Conservation (phyloP, 495 filamentous ascomycete genomes). For the Cryomyces antarcticus region DNA sequence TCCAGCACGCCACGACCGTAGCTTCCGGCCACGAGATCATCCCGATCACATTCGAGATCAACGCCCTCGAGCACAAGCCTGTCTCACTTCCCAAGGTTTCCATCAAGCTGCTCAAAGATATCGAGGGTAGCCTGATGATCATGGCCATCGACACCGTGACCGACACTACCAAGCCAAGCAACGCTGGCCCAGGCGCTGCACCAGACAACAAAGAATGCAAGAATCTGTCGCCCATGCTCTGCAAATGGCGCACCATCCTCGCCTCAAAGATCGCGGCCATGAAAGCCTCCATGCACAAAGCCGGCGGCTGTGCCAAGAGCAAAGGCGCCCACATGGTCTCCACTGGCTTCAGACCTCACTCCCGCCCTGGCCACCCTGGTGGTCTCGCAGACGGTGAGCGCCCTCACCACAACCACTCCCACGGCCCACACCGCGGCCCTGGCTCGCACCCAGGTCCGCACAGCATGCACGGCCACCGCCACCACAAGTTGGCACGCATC, state of each 20-base stretch:
- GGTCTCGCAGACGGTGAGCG: slow-evolving; percentile 1
- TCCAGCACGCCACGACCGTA: no score
- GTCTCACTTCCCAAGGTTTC: neutral
- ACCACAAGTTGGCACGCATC: slow-evolving; percentile 2
- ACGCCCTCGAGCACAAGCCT: neutral
- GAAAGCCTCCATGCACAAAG: neutral
- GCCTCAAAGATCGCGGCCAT: neutral
- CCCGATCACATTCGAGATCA: neutral
- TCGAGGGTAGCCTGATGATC: neutral
- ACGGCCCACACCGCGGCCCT: slow-evolving; percentile 7
- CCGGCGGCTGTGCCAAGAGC: slow-evolving; percentile 2
- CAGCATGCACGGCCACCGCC: slow-evolving; percentile 1
- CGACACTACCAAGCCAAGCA: neutral
- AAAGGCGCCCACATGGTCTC: slow-evolving; percentile 3
- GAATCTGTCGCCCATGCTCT: neutral
- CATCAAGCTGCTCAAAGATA: neutral
- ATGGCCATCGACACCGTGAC: neutral
- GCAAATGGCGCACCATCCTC: neutral
- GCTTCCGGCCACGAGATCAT: no score
- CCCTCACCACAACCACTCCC: slow-evolving; percentile 3
- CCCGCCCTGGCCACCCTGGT: slow-evolving; percentile 3
- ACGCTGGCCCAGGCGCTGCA: neutral
- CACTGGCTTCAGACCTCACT: neutral
- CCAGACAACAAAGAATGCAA: neutral
- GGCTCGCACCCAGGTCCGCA: neutral